Base-by-base conservation (phyloP, 2,329 filamentous ascomycete genomes). In the Aciculosporium take region DNA sequence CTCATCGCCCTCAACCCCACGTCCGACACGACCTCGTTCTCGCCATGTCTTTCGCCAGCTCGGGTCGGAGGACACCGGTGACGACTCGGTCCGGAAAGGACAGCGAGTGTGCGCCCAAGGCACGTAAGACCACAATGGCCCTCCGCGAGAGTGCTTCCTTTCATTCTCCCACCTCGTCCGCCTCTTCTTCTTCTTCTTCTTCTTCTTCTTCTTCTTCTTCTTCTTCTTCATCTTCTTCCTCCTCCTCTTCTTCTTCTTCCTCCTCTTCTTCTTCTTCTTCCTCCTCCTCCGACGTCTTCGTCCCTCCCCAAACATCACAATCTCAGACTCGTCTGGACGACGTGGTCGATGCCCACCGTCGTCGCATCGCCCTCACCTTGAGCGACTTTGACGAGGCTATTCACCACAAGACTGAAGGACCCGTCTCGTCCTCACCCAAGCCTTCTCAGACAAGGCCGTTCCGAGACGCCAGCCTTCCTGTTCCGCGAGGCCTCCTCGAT, bases 121-220 rank as follows among this genome's bases (percentile, higher is more conserved):
- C 51, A 49, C 58, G 56, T 51, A 58, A 58, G 48, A 65, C 51
- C 42, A 55, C 43, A 49, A 54, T 51, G 59, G 63, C 67, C 59
- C 71, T 86, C 60, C 72, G 68, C 58, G 86, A 85, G 66, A 78
- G 78, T 54, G 76, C 80, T 41, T 85, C 82, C 51, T 77, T 76
- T 52, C 71, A 75, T 52, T 72, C 72, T 58, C 68, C 57, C 20
- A 15, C 21, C 2, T 37, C 34, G n/a, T 2, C 34, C n/a, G 5
- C 13, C 45, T 49, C 55, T 29, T 71, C 70, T 55, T 65, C 69
- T 45, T 59, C 53, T 58, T 52, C 55, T 50, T 49, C 56, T 38
- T 45, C 80, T 41, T 85, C 82, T 51, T 77, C 76, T 52, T 71
- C 75, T 52, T 72, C 72, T 58, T 68, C 57, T 28, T 9, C 21